Evolutionary conservation across 2,329 filamentous ascomycete genomes (phyloP).

Genomic region (Sarocladium strictum): DNA sequence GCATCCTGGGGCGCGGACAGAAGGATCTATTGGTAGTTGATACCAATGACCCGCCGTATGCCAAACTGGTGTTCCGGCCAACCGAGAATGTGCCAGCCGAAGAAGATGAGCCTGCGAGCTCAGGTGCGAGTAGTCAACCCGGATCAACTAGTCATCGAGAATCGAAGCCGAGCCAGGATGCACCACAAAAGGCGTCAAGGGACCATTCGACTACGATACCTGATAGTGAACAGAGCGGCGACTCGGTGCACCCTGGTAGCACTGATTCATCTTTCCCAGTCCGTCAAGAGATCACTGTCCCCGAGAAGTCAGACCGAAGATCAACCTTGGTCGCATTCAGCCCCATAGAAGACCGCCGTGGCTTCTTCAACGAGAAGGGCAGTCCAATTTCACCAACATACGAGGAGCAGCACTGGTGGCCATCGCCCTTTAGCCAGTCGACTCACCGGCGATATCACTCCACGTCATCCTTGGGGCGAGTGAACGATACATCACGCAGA

Average conservation of each 20-base stretch:
- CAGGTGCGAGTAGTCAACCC: neutral
- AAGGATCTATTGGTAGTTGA: conserved; percentile 65
- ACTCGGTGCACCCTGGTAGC: neutral
- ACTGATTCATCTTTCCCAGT: neutral
- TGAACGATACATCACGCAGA: neutral
- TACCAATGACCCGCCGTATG: conserved; percentile 39
- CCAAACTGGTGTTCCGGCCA: conserved; percentile 34
- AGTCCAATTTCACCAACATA: conserved; percentile 5
- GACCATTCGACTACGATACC: neutral
- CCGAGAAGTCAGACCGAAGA: neutral
- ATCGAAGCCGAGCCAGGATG: neutral
- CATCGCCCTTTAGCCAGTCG: neutral
- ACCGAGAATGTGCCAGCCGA: neutral
- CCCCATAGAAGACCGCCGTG: neutral
- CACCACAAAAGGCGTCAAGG: too few species aligned
- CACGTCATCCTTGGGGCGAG: neutral
- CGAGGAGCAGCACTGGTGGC: conserved; percentile 5
- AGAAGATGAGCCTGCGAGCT: conserved; percentile 16
- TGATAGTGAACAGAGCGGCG: neutral
- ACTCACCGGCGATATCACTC: conserved; percentile 5
- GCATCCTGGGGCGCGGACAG: conserved; percentile 63
- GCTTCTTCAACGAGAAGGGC: conserved; percentile 4
- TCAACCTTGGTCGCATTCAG: conserved; percentile 7
- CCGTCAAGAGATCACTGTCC: neutral
- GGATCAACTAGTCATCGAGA: neutral